Evolutionary conservation across 2,329 filamentous ascomycete genomes (phyloP).

Genomic region (Aspergillus novofumigatus): DNA sequence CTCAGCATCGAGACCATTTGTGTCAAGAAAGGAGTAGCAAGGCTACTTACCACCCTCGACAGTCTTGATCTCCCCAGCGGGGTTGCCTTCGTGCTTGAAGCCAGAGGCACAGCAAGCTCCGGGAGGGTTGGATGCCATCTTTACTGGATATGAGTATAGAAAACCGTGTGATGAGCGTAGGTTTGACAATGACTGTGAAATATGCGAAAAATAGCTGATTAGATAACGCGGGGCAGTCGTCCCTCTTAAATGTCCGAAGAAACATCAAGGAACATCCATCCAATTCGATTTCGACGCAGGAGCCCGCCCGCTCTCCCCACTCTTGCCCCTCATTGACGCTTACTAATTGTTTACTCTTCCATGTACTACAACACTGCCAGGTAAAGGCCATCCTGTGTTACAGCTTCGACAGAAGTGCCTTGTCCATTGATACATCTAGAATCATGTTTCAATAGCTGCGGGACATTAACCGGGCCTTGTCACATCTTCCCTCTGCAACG

Average conservation of each 20-base stretch:
- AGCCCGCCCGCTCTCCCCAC: not conserved
- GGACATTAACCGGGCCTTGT: not conserved
- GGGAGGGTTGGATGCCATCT: slow-evolving; percentile 52
- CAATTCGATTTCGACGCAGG: not conserved
- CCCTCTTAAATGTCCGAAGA: slow-evolving; percentile 8
- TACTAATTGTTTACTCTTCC: not conserved
- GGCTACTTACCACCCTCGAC: slow-evolving; percentile 42
- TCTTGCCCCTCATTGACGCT: not conserved
- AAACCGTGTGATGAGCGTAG: not conserved
- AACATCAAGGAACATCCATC: not conserved
- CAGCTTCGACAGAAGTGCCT: not conserved
- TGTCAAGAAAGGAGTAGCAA: not conserved
- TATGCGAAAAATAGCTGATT: not conserved
- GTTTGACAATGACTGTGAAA: not conserved
- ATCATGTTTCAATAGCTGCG: not conserved
- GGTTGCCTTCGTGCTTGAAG: slow-evolving; percentile 50
- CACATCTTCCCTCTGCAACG: not conserved
- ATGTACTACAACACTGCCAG: not conserved
- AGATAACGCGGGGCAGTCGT: slow-evolving; percentile 1
- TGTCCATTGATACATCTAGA: not conserved
- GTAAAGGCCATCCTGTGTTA: too few species aligned
- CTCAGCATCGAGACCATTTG: not conserved
- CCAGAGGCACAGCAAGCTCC: slow-evolving; percentile 46
- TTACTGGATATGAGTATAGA: slow-evolving; percentile 3
- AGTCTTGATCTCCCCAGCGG: slow-evolving; percentile 45